These are phyloP conservation scores for Calonectria leucothoes DNA, from an alignment of 2,329 filamentous ascomycete genomes.

Conservation along the genomic window DNA sequence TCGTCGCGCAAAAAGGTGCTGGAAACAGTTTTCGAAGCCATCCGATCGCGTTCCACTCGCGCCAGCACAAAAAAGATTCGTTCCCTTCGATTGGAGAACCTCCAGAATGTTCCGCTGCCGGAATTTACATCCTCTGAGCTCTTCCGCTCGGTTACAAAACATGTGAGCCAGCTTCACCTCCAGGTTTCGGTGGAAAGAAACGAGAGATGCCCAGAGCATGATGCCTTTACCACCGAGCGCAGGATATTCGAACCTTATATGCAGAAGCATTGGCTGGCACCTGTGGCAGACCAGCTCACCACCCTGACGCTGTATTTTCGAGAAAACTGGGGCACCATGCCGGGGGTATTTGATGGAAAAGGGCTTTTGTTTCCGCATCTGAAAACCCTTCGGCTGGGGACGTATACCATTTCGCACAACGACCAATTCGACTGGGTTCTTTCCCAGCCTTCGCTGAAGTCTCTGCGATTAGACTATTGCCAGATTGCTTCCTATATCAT, in stretches of 20 bases:
- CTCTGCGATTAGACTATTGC: constrained; percentile 24
- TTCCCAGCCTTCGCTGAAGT: constrained; percentile 10
- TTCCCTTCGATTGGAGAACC: constrained; percentile 28
- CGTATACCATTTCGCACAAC: constrained; percentile 27
- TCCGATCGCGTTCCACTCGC: not conserved
- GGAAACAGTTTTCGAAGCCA: not conserved
- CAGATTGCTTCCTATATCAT: constrained; percentile 16
- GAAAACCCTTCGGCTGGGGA: constrained; percentile 24
- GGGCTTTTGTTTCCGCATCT: constrained; percentile 34
- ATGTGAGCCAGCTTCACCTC: constrained; percentile 32
- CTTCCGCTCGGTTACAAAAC: constrained; percentile 18
- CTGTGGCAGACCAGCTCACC: constrained; percentile 29
- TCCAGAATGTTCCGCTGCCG: constrained; percentile 31
- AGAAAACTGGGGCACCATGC: constrained; percentile 31
- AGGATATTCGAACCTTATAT: constrained; percentile 35
- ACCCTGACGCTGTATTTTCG: constrained; percentile 32
- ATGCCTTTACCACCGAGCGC: constrained; percentile 19
- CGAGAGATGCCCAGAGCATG: not conserved
- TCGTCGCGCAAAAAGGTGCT: not conserved
- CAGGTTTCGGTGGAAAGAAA: not conserved
- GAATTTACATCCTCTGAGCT: constrained; percentile 10
- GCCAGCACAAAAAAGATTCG: constrained; percentile 1
- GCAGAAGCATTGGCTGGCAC: constrained; percentile 19
- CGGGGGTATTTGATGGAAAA: constrained; percentile 33
- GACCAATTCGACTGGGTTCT: constrained; percentile 43